These are phyloP conservation scores for Xylaria nigripes DNA, from an alignment of 495 filamentous ascomycete species.

Conservation along the genomic window DNA sequence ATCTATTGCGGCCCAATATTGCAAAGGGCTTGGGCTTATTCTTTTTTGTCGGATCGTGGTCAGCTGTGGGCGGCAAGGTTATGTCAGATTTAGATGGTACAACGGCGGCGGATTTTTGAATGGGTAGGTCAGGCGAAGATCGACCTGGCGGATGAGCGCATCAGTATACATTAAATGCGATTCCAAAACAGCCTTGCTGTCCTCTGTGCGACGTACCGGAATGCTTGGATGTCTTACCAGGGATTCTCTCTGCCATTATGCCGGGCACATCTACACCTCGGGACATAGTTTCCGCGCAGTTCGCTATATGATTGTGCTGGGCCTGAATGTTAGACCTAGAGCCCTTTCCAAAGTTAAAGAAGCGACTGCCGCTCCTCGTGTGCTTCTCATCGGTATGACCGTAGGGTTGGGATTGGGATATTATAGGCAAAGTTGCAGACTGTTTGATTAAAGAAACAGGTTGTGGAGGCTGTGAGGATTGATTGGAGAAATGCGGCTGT, in stretches of 20 bases:
- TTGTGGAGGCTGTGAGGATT: slow-evolving; percentile 15
- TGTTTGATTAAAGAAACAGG: slow-evolving; percentile 4
- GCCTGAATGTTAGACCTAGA: slow-evolving; percentile 33
- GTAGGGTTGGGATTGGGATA: slow-evolving; percentile 10
- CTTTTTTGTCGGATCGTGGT: slow-evolving; percentile 36
- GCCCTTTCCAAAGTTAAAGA: slow-evolving; percentile 39
- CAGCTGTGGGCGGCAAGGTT: slow-evolving; percentile 32
- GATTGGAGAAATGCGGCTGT: slow-evolving; percentile 22
- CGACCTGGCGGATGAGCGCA: slow-evolving; percentile 22
- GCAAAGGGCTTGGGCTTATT: slow-evolving; percentile 49
- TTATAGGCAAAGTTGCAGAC: slow-evolving; percentile 16
- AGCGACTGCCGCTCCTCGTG: slow-evolving; percentile 26
- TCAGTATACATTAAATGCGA: slow-evolving; percentile 14
- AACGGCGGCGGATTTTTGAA: slow-evolving; percentile 28
- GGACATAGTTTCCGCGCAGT: slow-evolving; percentile 36
- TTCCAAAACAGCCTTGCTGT: slow-evolving; percentile 8
- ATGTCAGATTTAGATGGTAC: slow-evolving; percentile 37
- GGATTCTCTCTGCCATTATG: slow-evolving; percentile 24
- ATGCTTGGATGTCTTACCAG: slow-evolving; percentile 37
- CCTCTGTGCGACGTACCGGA: slow-evolving; percentile 32
- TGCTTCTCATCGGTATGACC: slow-evolving; percentile 18
- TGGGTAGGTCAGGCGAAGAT: slow-evolving; percentile 30
- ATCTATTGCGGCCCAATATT: slow-evolving; percentile 59
- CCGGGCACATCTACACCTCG: slow-evolving; percentile 31
- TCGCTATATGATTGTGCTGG: slow-evolving; percentile 29